Conservation (phyloP, 2,329 filamentous ascomycete genomes). For the Aspergillus neotritici region DNA sequence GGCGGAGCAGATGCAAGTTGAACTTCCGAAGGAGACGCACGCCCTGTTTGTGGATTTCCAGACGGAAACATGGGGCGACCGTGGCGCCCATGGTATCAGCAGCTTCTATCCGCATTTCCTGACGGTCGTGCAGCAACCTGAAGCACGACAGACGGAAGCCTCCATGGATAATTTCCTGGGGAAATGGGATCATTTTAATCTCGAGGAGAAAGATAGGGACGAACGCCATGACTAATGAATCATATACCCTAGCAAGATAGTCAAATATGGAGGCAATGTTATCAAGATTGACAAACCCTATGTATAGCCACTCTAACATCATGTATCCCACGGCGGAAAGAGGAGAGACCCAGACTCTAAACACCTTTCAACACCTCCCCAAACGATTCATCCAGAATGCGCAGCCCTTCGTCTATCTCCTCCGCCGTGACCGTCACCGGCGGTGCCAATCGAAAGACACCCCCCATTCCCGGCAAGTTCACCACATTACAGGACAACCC, state of each 20-base stretch:
- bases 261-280: too few relatives aligned
- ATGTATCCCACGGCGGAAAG: too few relatives aligned
- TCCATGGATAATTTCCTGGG: slow-evolving; percentile 24
- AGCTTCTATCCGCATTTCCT: slow-evolving; percentile 23
- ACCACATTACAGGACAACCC: slow-evolving; percentile 56
- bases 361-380: neutral
- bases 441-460: slow-evolving; percentile 55
- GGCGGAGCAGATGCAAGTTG: slow-evolving; percentile 16
- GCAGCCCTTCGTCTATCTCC: slow-evolving; percentile 48
- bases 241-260: too few relatives aligned
- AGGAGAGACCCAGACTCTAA: too few relatives aligned
- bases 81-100: slow-evolving; percentile 15
- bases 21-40: slow-evolving; percentile 20
- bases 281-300: too few relatives aligned
- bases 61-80: slow-evolving; percentile 14
- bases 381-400: slow-evolving; percentile 55
- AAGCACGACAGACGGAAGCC: slow-evolving; percentile 1
- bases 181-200: slow-evolving; percentile 23
- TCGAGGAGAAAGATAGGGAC: slow-evolving; percentile 1
- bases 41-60: slow-evolving; percentile 21
- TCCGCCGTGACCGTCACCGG: slow-evolving; percentile 53
- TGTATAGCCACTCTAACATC: too few relatives aligned
- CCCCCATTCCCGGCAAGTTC: slow-evolving; percentile 51
- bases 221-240: neutral
- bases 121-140: slow-evolving; percentile 10